phyloP scores from a whole-genome alignment of 2,329 filamentous ascomycete genomes.

The Atkinsonella texensis region DNA sequence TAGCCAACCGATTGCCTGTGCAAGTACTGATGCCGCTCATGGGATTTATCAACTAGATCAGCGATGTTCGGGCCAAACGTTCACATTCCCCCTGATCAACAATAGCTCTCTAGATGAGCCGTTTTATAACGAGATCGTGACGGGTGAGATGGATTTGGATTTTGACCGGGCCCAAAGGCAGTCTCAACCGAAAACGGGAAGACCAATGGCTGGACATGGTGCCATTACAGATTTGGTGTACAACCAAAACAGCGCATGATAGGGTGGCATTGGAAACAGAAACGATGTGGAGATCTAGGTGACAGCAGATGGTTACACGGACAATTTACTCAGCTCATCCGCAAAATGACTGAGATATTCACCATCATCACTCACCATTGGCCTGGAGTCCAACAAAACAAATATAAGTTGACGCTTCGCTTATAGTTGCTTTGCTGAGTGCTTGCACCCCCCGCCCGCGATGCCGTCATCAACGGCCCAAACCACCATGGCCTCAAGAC shows the following conservation, averaged over 20 bases:
- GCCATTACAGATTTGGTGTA: constrained; percentile 5
- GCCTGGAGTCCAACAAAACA: too few species aligned
- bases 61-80: not conserved
- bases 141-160: constrained; percentile 17
- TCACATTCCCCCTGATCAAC: constrained; percentile 17
- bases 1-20: not conserved
- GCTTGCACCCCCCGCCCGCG: not conserved
- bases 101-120: constrained; percentile 17
- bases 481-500: not conserved
- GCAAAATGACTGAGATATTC: too few species aligned
- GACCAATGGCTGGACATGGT: not conserved
- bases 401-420: too few species aligned
- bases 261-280: too few species aligned
- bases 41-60: not conserved
- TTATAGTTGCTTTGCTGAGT: too few species aligned
- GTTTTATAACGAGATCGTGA: constrained; percentile 15
- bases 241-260: not conserved
- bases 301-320: too few species aligned
- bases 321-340: too few species aligned
- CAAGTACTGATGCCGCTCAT: constrained; percentile 6
- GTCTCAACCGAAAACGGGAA: not conserved
- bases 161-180: constrained; percentile 18
- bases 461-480: not conserved
- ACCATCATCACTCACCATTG: too few species aligned
- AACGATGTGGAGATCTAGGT: too few species aligned